Conservation (phyloP, 176 grass and related monocot genomes). For the sorghum (Sorghum bicolor) region DNA sequence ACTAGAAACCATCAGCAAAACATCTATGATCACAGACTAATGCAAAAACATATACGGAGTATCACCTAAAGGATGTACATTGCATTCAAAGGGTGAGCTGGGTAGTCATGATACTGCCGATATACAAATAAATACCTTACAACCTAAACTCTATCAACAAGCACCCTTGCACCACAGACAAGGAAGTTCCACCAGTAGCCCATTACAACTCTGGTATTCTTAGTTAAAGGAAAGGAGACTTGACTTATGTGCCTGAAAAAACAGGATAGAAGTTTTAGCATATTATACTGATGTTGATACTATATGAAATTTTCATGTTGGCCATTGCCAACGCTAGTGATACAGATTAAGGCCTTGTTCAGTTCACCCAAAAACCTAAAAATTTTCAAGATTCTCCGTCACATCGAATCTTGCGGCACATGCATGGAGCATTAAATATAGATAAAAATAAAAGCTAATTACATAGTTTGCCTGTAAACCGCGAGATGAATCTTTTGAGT, state of each 20-base stretch:
- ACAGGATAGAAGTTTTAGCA: neutral
- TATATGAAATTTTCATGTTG: neutral
- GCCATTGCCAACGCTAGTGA: neutral
- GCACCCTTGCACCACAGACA: neutral
- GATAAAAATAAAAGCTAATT: too few relatives aligned
- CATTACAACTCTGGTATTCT: neutral
- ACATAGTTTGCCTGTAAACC: too few relatives aligned
- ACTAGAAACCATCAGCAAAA: neutral
- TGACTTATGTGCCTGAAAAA: neutral
- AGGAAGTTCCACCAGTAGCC: neutral
- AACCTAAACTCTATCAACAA: neutral
- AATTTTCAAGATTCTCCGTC: too few relatives aligned
- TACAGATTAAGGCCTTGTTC: too few relatives aligned
- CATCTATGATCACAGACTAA: neutral
- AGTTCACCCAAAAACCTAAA: too few relatives aligned
- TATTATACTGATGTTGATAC: neutral
- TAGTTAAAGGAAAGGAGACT: neutral
- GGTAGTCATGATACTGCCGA: neutral
- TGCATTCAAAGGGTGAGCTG: neutral
- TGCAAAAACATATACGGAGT: neutral
- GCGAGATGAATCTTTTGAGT: too few relatives aligned
- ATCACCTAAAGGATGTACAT: neutral
- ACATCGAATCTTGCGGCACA: too few relatives aligned
- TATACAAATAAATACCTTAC: slow-evolving; percentile 14
- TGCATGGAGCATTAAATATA: too few relatives aligned